A percentile compares a stretch with the other conserved stretches of the same genome.
These are phyloP conservation scores for Chara braunii DNA, from an alignment of 139 green algal genomes.

Conservation along the genomic window DNA sequence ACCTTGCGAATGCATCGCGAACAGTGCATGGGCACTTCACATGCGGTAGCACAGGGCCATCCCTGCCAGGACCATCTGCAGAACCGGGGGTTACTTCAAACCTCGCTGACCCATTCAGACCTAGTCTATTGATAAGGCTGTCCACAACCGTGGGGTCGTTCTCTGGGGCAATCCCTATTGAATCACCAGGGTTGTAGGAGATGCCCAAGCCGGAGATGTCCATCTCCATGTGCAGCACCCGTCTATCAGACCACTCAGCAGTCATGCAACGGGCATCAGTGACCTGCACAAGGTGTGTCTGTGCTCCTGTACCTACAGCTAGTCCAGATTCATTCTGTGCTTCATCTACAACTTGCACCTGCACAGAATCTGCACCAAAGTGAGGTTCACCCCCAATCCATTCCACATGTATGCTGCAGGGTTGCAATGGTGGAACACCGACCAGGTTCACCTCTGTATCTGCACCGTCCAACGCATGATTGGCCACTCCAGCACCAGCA, in stretches of 20 bases:
- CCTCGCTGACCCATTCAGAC: neutral
- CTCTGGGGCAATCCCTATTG: conserved; percentile 68
- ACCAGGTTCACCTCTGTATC: conserved; percentile 36
- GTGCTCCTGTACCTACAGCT: too few species aligned
- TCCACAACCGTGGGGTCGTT: conserved; percentile 63
- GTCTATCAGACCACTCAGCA: conserved; percentile 19
- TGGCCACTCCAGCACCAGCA: neutral
- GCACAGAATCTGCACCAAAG: too few species aligned
- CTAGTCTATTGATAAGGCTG: conserved; percentile 50
- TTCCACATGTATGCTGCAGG: conserved; percentile 9
- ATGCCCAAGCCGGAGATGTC: conserved; percentile 62
- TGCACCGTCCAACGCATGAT: neutral
- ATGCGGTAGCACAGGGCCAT: conserved; percentile 1
- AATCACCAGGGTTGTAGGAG: conserved; percentile 69
- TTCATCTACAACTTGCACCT: too few species aligned
- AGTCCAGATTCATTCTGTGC: too few species aligned
- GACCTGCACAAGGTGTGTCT: conserved; percentile 3
- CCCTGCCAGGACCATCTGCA: conserved; percentile 2
- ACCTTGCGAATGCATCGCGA: conserved; percentile 52
- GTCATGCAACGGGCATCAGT: conserved; percentile 20
- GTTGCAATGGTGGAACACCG: conserved; percentile 59
- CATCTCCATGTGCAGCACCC: conserved; percentile 79
- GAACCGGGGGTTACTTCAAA: conserved; percentile 49
- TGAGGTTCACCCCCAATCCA: too few species aligned
- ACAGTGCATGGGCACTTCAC: conserved; percentile 62